Base-by-base conservation (phyloP, 352 stramenopile genomes). In the Elongisporangium prolatum region DNA sequence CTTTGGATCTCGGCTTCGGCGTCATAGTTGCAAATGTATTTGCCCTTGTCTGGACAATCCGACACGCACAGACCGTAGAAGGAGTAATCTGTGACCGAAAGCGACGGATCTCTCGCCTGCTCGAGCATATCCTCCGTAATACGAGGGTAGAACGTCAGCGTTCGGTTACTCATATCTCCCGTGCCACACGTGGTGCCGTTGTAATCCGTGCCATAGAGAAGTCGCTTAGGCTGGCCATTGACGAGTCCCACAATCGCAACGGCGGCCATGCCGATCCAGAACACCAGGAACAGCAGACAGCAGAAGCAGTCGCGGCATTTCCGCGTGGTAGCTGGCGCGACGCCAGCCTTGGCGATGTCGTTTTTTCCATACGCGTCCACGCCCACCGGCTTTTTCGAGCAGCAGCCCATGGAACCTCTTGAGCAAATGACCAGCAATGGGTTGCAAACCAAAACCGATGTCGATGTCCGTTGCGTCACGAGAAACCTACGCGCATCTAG, bases 1-100 rank as follows among this genome's bases (percentile, higher is more conserved):
- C 48, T 61, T 40, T 70, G 59, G 21, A 95, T 72, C 21, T 69
- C 57, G 8, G 71, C 69, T 63, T 92, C 84, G 25, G 72, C 78
- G 44, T 94, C 63, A 56, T 93, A 88, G 56, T 86, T 84, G 65
- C 85, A 95, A 21, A 95, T 78, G 58, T 88, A 91, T 2, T 69
- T 72, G 21, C 59, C 65, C 14, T 57, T 54, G 6, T 24, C n/a
- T 0, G 84, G 85, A 57, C 84, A 95, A 2, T 21, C 59, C 2
- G 61, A 37, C 1, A 93, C 84, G 22, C 85, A 95, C 11, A 91
- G 62, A 3, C 85, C 84, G 52, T 87, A 93, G 56, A 91, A 94
- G 0, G 71, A 74, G 25, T 80, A 75, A 52, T 84, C 65, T 0
- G 66, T 71, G n/a, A 73, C 62, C 7, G 77, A 71, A 16, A 78